A percentile compares a stretch with the other conserved stretches of the same genome.
These are phyloP conservation scores for Hypoxylon perforatum DNA, from an alignment of 495 filamentous ascomycete genomes.

Conservation along the genomic window DNA sequence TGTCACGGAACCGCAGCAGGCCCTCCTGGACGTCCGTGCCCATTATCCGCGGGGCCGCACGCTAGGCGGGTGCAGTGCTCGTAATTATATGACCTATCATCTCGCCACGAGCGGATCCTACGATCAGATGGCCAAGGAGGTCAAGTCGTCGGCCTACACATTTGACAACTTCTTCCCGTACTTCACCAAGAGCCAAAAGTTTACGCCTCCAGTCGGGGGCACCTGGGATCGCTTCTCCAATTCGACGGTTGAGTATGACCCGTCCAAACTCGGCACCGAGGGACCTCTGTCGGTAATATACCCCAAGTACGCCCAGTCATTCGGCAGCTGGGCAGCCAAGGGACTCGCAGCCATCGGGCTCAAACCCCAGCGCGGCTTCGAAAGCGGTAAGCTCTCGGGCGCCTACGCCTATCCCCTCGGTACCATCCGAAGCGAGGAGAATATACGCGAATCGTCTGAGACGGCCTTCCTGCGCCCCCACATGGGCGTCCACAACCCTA, in stretches of 20 bases:
- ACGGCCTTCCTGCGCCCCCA: slow-evolving; percentile 23
- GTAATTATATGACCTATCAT: slow-evolving; percentile 64
- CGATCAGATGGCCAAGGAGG: slow-evolving; percentile 55
- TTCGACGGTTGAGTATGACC: slow-evolving; percentile 38
- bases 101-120: slow-evolving; percentile 47
- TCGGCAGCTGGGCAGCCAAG: slow-evolving; percentile 45
- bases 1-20: slow-evolving; percentile 52
- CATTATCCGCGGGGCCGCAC: slow-evolving; percentile 55
- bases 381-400: slow-evolving; percentile 47
- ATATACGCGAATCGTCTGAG: slow-evolving; percentile 27
- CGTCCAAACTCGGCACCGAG: slow-evolving; percentile 35
- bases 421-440: slow-evolving; percentile 41
- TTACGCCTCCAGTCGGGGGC: slow-evolving; percentile 37
- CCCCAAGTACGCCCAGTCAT: slow-evolving; percentile 42
- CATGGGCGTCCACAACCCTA: neutral
- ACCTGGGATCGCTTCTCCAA: slow-evolving; percentile 37
- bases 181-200: slow-evolving; percentile 51
- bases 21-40: slow-evolving; percentile 23
- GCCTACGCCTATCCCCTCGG: slow-evolving; percentile 36
- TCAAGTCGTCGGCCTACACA: slow-evolving; percentile 55
- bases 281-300: slow-evolving; percentile 40
- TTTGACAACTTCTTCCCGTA: slow-evolving; percentile 55
- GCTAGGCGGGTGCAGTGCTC: slow-evolving; percentile 57
- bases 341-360: slow-evolving; percentile 50
- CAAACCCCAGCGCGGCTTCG: slow-evolving; percentile 37